Evolutionary conservation across 345 rosid species (phyloP).

Genomic region (sweet orange (Citrus sinensis)): DVS_A1.0 CM039167.1:4427501-4428000

Average conservation of each 20-base stretch:
- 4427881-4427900: neutral
- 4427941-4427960: slow-evolving; percentile 79
- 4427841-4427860: neutral
- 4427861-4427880: neutral
- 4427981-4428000: slow-evolving; percentile 82
- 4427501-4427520: neutral
- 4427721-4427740: neutral
- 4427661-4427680: neutral
- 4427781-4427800: neutral
- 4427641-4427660: neutral
- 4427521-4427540: neutral
- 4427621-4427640: neutral
- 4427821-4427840: neutral
- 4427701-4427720: neutral
- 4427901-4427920: slow-evolving; percentile 68
- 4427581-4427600: neutral
- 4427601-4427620: neutral
- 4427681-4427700: neutral
- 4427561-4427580: neutral
- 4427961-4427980: slow-evolving; percentile 92
- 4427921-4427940: slow-evolving; percentile 90
- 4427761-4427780: neutral
- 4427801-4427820: neutral
- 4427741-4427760: neutral
- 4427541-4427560: neutral